Evolutionary conservation across 2,329 filamentous ascomycete species (phyloP), one percentile per base, ranked within the genome.

Genomic region (Diaporthe citriasiana): DNA sequence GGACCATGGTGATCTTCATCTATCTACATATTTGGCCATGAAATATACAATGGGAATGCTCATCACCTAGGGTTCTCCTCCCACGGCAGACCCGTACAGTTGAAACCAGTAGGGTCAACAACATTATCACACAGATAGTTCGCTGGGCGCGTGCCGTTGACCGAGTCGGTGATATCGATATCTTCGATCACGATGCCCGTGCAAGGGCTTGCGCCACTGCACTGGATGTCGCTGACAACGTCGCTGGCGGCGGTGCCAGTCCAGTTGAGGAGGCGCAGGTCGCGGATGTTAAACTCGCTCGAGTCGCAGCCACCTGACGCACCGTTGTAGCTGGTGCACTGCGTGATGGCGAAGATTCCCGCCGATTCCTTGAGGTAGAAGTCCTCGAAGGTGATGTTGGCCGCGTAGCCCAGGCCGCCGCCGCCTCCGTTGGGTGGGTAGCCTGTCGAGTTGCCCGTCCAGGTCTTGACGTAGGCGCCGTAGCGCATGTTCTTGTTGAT

Each of bases 401-500:
- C 65, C 2, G 77, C 77, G 53, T 77, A 73, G n/a, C 75, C 73
- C 2, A 75, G 70, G 6, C 74, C 73, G 53, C 75, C 75, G n/a
- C 73, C 75, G 42, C 73, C 74, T 47, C 75, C 75, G 68, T 75
- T 75, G 51, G 73, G 71, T 0, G 73, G 71, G 63, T 75, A 73
- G 69, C 69, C 69, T 7, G 71, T 72, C 40, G 40, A 55, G 50
- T 66, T 71, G 66, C 74, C 74, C 1, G 74, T 75, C 73, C 73
- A 76, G 1, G 75, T 75, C 71, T 76, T 75, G 38, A 76, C 60
- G 73, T 76, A 75, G n/a, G 70, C 75, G 71, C 74, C 71, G 60
- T 75, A 75, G 45, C 70, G 71, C 73, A 73, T 76, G 22, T 56
- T 74, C 71, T 83, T 78, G 74, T 84, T 82, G 72, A 85, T 82